Evolutionary conservation across 2,329 filamentous ascomycete species (phyloP).

Genomic region (Seiridium unicorne): DNA sequence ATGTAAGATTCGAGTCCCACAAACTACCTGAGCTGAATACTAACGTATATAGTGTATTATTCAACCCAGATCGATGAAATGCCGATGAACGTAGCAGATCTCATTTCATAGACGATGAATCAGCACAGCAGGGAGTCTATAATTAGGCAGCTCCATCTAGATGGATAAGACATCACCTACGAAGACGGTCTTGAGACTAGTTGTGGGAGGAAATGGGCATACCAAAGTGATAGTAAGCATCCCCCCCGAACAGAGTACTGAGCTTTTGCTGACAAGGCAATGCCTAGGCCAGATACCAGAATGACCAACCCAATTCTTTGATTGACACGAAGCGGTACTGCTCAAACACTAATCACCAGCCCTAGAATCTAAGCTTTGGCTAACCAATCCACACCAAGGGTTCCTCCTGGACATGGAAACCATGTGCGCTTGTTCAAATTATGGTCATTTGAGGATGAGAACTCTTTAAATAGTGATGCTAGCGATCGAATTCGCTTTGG

Average conservation of each 20-base stretch:
- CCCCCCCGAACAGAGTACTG: not conserved
- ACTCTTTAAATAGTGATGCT: no score
- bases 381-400: no score
- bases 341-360: no score
- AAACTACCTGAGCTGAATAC: not conserved
- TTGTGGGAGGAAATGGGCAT: slow-evolving; percentile 4
- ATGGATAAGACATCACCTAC: not conserved
- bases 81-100: slow-evolving; percentile 87
- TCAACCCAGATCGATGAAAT: slow-evolving; percentile 98
- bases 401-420: no score
- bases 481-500: no score
- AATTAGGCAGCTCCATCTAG: not conserved
- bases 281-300: not conserved
- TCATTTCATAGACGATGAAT: slow-evolving; percentile 43
- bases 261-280: not conserved
- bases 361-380: no score
- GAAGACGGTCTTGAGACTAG: not conserved
- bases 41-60: slow-evolving; percentile 68
- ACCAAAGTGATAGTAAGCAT: slow-evolving; percentile 1
- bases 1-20: slow-evolving; percentile 48
- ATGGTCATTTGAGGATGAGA: no score
- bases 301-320: not conserved
- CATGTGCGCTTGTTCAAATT: no score
- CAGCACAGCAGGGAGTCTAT: not conserved
- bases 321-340: no score